These are phyloP conservation scores for Fraxinus xanthoxyloides DNA, from an alignment of 305 asterid species.

Conservation along the genomic window DNA sequence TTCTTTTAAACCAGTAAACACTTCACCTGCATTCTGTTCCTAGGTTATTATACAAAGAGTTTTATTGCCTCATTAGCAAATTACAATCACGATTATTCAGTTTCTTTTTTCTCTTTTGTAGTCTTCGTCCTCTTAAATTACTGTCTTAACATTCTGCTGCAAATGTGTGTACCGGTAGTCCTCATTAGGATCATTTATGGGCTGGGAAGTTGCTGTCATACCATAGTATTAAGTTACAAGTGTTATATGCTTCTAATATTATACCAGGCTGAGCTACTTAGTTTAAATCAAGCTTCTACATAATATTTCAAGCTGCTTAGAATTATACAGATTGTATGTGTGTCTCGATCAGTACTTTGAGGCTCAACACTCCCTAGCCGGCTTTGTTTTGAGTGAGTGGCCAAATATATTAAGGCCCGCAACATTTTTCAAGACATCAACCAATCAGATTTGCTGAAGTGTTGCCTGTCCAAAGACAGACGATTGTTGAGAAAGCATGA, in stretches of 20 bases:
- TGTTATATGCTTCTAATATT: background rate
- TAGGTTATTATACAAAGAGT: background rate
- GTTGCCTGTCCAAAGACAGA: background rate
- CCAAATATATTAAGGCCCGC: background rate
- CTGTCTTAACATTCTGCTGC: background rate
- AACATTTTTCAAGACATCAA: background rate
- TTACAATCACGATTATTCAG: background rate
- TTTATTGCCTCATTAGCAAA: background rate
- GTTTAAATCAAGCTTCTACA: background rate
- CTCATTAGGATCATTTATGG: background rate
- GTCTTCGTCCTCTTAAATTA: background rate
- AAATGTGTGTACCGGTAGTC: background rate
- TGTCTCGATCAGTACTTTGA: background rate
- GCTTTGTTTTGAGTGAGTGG: background rate
- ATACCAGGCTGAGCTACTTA: background rate
- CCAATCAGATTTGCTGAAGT: background rate
- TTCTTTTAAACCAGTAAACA: background rate
- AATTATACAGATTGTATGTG: background rate
- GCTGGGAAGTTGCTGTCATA: background rate
- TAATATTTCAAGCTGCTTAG: background rate
- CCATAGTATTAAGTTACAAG: background rate
- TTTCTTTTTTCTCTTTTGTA: too few species aligned
- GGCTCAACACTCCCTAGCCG: background rate
- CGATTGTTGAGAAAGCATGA: background rate
- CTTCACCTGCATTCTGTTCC: background rate